A percentile compares a stretch with the other conserved stretches of the same genome.
phyloP scores from a whole-genome alignment of 179 eudicot species.

The Spergularia azorica region DNA sequence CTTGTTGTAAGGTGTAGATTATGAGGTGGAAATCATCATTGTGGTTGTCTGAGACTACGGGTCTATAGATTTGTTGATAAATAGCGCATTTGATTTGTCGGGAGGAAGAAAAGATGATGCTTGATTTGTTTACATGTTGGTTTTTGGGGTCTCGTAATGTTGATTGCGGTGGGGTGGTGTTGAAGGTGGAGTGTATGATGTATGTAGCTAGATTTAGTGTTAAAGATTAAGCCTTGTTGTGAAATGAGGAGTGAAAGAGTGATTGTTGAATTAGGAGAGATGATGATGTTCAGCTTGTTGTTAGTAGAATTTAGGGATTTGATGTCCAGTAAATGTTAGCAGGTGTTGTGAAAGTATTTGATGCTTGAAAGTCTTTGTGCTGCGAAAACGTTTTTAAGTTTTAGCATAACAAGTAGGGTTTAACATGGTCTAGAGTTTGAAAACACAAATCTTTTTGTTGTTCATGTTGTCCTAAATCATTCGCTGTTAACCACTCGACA shows the following conservation, averaged over 20 bases:
- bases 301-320: background rate
- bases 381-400: background rate
- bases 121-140: background rate
- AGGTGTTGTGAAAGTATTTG: background rate
- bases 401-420: constrained; percentile 6
- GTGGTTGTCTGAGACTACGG: background rate
- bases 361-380: background rate
- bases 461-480: background rate
- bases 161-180: background rate
- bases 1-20: background rate
- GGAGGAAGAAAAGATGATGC: background rate
- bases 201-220: background rate
- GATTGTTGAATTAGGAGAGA: background rate
- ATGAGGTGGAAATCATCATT: background rate
- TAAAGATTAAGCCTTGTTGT: background rate
- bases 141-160: background rate
- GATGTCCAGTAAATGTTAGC: background rate
- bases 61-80: background rate
- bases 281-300: background rate
- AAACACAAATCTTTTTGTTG: background rate
- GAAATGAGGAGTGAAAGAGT: background rate
- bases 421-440: constrained; percentile 7
- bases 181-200: background rate
- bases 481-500: background rate
- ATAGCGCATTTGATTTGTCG: background rate